Evolutionary conservation across 768 basidiomycete genomes (phyloP), one percentile per base, ranked within the genome.

Genomic region (Sarcodon sp.): DNA sequence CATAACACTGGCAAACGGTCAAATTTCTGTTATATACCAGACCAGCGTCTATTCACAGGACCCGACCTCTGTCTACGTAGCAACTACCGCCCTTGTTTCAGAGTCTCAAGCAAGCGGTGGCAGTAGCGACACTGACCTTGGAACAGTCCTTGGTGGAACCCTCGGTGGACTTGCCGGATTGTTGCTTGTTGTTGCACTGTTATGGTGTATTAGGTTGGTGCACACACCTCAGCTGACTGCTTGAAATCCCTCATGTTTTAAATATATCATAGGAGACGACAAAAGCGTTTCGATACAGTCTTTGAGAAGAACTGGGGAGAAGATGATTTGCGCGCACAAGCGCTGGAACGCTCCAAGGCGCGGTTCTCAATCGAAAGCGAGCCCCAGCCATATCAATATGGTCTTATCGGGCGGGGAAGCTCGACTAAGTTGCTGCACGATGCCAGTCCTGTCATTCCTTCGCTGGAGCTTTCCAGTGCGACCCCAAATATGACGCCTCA

Each of bases 311-410:
- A 45, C n/a, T 46, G 46, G 35, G 43, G 38, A 16, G 49, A 49
- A 8, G 32, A 46, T 6, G 43, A 12, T 35, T 7, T 43, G 18
- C 10, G 53, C 50, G 9, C 44, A 49, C 43, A 51, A 53, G 35
- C 44, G 48, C 9, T 11, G 46, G 21, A 35, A 44, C 1, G 43
- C 35, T 38, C 32, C 16, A 31, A 47, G 32, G 46, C 21, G 15
- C 10, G 13, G 15, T 48, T 35, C 9, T 10, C 50, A 51, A 16
- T 50, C 48, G 64, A 66, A 36, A 60, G 63, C 31, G 69, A 71
- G 43, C 77, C 75, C 4, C 71, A 64, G 57, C 78, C 79, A 18
- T 83, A 83, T 55, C 69, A 76, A 54, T 83, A 83, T 52, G 79
- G 79, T 13, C 66, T 76, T 37, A 72, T 83, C 21, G 80, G 79